These are phyloP conservation scores for Phytopythium mirpurense DNA, from an alignment of 352 stramenopile species.

Conservation along the genomic window DNA sequence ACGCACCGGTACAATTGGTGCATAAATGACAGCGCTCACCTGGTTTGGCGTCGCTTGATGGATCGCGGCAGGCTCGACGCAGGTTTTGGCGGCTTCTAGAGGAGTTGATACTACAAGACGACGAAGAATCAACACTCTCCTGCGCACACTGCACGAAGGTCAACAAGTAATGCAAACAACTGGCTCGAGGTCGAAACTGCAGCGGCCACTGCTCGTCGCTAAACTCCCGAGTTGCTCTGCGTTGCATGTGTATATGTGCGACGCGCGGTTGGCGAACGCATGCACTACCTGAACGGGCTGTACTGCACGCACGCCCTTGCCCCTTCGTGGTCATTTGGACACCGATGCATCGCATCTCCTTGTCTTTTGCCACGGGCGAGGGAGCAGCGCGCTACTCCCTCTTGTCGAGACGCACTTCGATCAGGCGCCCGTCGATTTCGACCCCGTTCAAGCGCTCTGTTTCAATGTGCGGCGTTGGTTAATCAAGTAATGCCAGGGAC, in stretches of 20 bases:
- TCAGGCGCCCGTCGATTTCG: constrained; percentile 57
- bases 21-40: too few species aligned
- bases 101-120: constrained; percentile 20
- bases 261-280: not conserved
- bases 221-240: not conserved
- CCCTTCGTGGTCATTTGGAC: not conserved
- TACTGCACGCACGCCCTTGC: too few species aligned
- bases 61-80: constrained; percentile 19
- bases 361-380: not conserved
- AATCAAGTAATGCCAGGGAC: too few species aligned
- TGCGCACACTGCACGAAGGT: not conserved
- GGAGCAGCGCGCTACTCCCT: constrained; percentile 19
- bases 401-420: constrained; percentile 69
- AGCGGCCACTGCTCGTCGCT: not conserved
- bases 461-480: constrained; percentile 1
- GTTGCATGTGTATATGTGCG: not conserved
- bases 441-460: constrained; percentile 57
- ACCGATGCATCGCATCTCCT: not conserved
- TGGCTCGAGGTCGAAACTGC: not conserved
- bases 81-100: constrained; percentile 36
- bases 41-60: not conserved
- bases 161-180: not conserved
- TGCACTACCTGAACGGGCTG: not conserved
- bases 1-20: not conserved
- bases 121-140: not conserved